Evolutionary conservation across 108 stramenopile genomes (phyloP).

Genomic region (Aurantiochytrium sp.): DNA sequence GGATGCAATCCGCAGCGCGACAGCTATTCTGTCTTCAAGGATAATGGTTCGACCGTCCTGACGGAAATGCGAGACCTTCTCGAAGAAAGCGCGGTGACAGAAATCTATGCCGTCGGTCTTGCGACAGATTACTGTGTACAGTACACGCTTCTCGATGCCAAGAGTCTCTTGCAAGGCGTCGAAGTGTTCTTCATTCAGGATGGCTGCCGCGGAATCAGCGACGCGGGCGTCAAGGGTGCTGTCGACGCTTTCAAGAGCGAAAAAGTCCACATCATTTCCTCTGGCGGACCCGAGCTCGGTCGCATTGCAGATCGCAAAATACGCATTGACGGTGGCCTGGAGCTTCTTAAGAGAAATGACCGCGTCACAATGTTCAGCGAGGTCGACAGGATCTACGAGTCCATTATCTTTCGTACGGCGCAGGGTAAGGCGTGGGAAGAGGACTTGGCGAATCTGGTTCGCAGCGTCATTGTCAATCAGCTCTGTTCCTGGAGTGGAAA

Average conservation of each 20-base stretch:
- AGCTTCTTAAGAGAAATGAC: not conserved
- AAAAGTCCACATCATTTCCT: not conserved
- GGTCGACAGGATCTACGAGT: not conserved
- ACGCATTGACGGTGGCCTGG: not conserved
- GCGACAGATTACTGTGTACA: conserved; percentile 22
- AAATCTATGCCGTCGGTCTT: conserved; percentile 21
- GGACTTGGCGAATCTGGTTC: not conserved
- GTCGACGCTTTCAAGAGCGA: not conserved
- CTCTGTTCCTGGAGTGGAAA: not conserved
- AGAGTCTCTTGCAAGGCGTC: not conserved
- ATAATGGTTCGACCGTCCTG: not conserved
- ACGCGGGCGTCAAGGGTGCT: not conserved
- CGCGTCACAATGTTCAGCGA: not conserved
- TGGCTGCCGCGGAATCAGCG: conserved; percentile 3
- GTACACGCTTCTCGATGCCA: conserved; percentile 16
- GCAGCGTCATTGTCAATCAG: not conserved
- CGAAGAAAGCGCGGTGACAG: not conserved
- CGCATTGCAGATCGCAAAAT: not conserved
- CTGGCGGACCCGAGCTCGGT: not conserved
- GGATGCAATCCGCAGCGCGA: conserved; percentile 17
- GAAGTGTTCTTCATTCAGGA: conserved; percentile 1
- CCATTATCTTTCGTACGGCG: not conserved
- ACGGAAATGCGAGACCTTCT: conserved; percentile 14
- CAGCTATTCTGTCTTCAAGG: conserved; percentile 20
- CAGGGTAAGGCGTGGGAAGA: not conserved